These are phyloP conservation scores for Penicillium sp. DNA, from an alignment of 2,329 filamentous ascomycete species.

Conservation along the genomic window DNA sequence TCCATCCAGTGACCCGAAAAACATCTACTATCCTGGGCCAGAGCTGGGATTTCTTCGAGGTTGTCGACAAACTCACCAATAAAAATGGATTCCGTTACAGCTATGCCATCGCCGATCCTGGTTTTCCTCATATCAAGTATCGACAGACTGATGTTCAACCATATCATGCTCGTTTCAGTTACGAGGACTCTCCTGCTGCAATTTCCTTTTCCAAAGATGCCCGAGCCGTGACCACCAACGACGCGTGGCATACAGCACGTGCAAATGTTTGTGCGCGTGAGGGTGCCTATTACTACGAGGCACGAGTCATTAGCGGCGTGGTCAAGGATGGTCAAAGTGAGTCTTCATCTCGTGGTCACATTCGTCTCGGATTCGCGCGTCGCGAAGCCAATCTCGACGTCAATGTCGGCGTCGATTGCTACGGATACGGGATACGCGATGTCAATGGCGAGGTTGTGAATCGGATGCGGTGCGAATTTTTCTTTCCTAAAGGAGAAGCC, in stretches of 20 bases:
- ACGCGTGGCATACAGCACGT: slow-evolving; percentile 84
- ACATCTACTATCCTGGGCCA: slow-evolving; percentile 32
- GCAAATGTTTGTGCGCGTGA: slow-evolving; percentile 87
- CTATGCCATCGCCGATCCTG: slow-evolving; percentile 82
- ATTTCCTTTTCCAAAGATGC: slow-evolving; percentile 75
- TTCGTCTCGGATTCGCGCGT: slow-evolving; percentile 45
- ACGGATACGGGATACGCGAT: slow-evolving; percentile 90
- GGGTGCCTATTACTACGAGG: slow-evolving; percentile 90
- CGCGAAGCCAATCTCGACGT: slow-evolving; percentile 45
- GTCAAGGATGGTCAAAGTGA: slow-evolving; percentile 25
- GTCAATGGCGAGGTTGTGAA: slow-evolving; percentile 85
- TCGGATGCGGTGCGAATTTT: slow-evolving; percentile 87
- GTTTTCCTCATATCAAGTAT: slow-evolving; percentile 85
- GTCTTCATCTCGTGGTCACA: slow-evolving; percentile 39
- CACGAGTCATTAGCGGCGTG: slow-evolving; percentile 71
- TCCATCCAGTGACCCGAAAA: slow-evolving; percentile 35
- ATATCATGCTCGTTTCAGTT: slow-evolving; percentile 77
- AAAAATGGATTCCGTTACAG: slow-evolving; percentile 76
- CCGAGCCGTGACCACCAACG: slow-evolving; percentile 76
- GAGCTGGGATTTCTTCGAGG: slow-evolving; percentile 41
- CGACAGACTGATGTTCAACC: slow-evolving; percentile 81
- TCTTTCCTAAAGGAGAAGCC: slow-evolving; percentile 71
- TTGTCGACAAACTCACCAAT: slow-evolving; percentile 53
- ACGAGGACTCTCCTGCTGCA: slow-evolving; percentile 81
- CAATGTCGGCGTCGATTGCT: slow-evolving; percentile 79